These are phyloP conservation scores for Kwoniella dendrophila DNA, from an alignment of 768 basidiomycete genomes.

Conservation along the genomic window DNA sequence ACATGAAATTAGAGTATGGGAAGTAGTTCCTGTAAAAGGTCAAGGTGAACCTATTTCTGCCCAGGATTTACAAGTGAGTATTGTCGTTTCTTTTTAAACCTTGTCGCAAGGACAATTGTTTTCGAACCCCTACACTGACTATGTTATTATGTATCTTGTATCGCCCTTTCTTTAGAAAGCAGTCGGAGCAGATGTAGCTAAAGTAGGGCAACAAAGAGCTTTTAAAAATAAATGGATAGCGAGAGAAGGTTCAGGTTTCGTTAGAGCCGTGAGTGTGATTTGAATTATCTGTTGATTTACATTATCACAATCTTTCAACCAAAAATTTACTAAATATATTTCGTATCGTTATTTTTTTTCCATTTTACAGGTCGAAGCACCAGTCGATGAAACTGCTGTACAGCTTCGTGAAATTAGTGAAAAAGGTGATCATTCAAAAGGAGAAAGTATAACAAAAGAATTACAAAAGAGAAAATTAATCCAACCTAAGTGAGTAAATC, in stretches of 20 bases:
- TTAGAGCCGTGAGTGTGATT: constrained; percentile 70
- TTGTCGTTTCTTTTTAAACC: not conserved
- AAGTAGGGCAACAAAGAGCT: constrained; percentile 90
- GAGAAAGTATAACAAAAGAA: constrained; percentile 80
- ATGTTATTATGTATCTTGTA: too few species aligned
- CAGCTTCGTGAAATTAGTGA: constrained; percentile 74
- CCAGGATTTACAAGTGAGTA: constrained; percentile 66
- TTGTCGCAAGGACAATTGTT: not conserved
- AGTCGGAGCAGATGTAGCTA: constrained; percentile 86
- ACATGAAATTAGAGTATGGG: constrained; percentile 94
- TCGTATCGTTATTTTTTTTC: too few species aligned
- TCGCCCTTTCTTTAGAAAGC: constrained; percentile 51
- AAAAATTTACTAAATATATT: too few species aligned
- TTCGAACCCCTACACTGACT: not conserved
- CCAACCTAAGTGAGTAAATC: constrained; percentile 67
- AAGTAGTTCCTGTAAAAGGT: constrained; percentile 72
- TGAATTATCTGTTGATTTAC: not conserved
- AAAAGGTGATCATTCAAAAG: constrained; percentile 70
- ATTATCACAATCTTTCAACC: too few species aligned
- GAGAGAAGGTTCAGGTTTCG: constrained; percentile 81
- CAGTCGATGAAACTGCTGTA: constrained; percentile 73
- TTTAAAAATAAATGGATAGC: constrained; percentile 97
- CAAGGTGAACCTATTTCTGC: constrained; percentile 68
- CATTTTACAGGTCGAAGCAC: constrained; percentile 62
- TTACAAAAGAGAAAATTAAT: constrained; percentile 89